phyloP scores from a whole-genome alignment of 768 basidiomycete genomes.

The Mycena olivaceomarginata region DNA sequence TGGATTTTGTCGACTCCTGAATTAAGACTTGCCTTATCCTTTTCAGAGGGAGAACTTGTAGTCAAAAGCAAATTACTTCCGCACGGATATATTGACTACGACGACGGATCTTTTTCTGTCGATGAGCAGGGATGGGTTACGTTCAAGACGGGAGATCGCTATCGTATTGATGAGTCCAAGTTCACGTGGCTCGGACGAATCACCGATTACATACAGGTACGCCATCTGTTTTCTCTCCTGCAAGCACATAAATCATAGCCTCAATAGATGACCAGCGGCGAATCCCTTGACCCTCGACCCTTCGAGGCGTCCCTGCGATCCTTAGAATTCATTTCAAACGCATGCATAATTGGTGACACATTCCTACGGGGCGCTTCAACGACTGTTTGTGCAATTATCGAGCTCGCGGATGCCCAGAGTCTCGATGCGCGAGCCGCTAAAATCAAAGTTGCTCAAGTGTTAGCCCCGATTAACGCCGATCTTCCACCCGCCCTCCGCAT shows the following conservation, averaged over 20 bases:
- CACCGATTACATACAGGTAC: constrained; percentile 42
- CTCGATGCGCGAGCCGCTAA: constrained; percentile 1
- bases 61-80: constrained; percentile 36
- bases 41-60: constrained; percentile 41
- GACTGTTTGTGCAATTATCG: constrained; percentile 42
- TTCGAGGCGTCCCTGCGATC: constrained; percentile 29
- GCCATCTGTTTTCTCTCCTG: background rate
- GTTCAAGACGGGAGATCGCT: constrained; percentile 40
- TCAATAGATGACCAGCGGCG: constrained; percentile 39
- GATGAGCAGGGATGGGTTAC: constrained; percentile 32
- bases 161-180: constrained; percentile 16
- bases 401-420: constrained; percentile 31
- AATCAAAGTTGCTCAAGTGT: constrained; percentile 12
- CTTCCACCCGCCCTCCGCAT: constrained; percentile 41
- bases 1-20: background rate
- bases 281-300: constrained; percentile 39
- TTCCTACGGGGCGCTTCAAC: constrained; percentile 34
- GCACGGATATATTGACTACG: constrained; percentile 37
- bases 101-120: constrained; percentile 38
- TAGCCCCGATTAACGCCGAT: constrained; percentile 38
- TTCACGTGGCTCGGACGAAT: constrained; percentile 39
- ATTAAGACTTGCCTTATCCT: background rate
- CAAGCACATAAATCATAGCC: background rate
- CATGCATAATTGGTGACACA: constrained; percentile 41
- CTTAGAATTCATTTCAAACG: constrained; percentile 20